Base-by-base conservation (phyloP, 139 green algal species). In the Ulvella scutata region DNA sequence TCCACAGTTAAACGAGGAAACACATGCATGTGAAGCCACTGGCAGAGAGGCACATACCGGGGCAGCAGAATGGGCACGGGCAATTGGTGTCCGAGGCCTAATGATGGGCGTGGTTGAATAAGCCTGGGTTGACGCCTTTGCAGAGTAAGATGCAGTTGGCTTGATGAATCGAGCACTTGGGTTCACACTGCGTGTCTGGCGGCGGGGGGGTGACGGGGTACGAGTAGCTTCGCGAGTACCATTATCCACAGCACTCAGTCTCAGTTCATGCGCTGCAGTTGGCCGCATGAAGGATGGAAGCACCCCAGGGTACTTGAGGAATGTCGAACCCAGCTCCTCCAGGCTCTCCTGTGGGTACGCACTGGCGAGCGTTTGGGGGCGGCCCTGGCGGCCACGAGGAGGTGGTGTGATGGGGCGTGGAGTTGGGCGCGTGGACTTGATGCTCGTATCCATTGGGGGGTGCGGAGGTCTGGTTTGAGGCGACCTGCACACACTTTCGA, bases 81-180 rank as follows among this genome's bases (percentile, higher is more conserved):
- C n/a, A n/a, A n/a, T n/a, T n/a, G 51, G 2, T 34, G n/a, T 67
- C 51, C 20, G 51, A 67, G 10, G 51, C n/a, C 20, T 10, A n/a
- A 3, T 67, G 51, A 26, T 10, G 9, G n/a, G n/a, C n/a, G n/a
- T n/a, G n/a, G n/a, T n/a, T n/a, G n/a, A n/a, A n/a, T n/a, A n/a
- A n/a, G n/a, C n/a, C n/a, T n/a, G n/a, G n/a, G n/a, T n/a, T n/a
- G n/a, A n/a, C 51, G 33, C 51, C 20, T 67, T 67, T n/a, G 51
- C 51, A 10, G 17, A n/a, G 51, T 67, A 67, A 9, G 51, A 67
- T 9, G 51, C 51, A 23, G 51, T 67, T 10, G 51, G 51, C 20
- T 67, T n/a, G 51, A 67, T 67, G 51, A 67, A 67, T n/a, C 33
- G 51, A n/a, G 51, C 51, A 23, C 33, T 67, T n/a, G 51, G 51